Evolutionary conservation across 306 rosid species (phyloP), one percentile per base, ranked within the genome.

Genomic region (Cicer bijugum): DNA sequence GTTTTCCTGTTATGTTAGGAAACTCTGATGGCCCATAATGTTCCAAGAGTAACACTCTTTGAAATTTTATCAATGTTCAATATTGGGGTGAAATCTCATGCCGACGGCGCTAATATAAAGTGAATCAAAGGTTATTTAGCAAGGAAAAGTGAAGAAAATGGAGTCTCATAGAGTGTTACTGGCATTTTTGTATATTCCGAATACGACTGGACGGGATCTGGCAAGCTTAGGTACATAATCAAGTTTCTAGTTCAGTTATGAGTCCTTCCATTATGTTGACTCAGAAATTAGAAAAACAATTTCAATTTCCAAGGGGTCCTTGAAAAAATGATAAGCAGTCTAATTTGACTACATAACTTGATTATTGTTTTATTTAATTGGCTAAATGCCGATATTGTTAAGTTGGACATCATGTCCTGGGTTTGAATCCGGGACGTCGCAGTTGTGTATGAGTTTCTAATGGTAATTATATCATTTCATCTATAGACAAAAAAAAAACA

Each of bases 231-330:
- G 39, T 7, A 33, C n/a, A 58, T 15, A 43, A 33, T 15, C 28
- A 46, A 73, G 47, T 67, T 39, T 69, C 40, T 53, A 51, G 51
- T 59, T 74, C 43, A 20, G 38, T 11, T 0, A 33, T 12, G 42
- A 63, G 39, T 38, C 42, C 50, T 71, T 61, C 56, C 23, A 17
- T 16, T 28, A 12, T 14, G 11, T 55, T 43, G 60, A 65, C 28
- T 72, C 5, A 14, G 40, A 78, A 61, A 0, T 8, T 35, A 57
- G 33, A 19, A 68, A 69, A 46, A 8, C 0, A 19, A 16, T 37
- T 7, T n/a, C 38, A 48, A 43, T 39, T 68, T 74, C 72, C 62
- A 50, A 50, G 39, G 15, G 23, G 42, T 61, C 60, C 74, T 55
- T 7, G 64, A 46, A 66, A 72, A 63, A 15, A 79, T 48, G 1